Evolutionary conservation across 2,329 filamentous ascomycete genomes (phyloP).

Genomic region (Trichoderma sp.): DNA sequence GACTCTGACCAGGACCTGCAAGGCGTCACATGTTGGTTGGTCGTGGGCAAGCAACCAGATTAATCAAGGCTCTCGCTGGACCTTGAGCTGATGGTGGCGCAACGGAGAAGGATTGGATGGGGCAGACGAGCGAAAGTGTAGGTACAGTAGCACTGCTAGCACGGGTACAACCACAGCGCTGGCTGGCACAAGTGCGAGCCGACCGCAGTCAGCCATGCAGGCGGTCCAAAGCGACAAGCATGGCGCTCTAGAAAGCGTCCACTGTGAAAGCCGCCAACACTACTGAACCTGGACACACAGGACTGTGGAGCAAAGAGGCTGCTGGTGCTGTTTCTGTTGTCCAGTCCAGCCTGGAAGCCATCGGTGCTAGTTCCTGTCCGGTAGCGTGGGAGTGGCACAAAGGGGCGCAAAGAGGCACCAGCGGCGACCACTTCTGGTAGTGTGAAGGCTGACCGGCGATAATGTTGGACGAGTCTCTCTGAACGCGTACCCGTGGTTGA

Average conservation of each 20-base stretch:
- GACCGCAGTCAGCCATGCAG: background rate
- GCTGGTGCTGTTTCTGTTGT: background rate
- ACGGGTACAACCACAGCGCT: background rate
- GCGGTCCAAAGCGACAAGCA: background rate
- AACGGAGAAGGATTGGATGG: conserved; percentile 4
- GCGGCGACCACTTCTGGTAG: background rate
- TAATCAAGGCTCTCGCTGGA: conserved; percentile 19
- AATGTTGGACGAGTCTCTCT: background rate
- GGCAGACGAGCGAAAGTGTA: background rate
- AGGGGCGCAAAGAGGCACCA: background rate
- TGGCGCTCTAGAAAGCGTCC: background rate
- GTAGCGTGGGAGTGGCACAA: background rate
- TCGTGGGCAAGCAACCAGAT: background rate
- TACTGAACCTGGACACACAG: background rate
- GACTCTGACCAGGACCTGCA: background rate
- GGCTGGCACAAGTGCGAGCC: background rate
- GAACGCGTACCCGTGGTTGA: background rate
- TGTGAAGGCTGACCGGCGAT: background rate
- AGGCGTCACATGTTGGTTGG: conserved; percentile 23
- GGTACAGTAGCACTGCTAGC: background rate
- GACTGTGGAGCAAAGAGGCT: background rate
- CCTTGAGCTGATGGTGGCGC: conserved; percentile 19
- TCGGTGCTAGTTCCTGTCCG: background rate
- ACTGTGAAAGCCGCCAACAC: background rate
- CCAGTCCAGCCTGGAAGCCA: background rate